Base-by-base conservation (phyloP, 805 yeast genomes). In the Ogataea methanolica region DNA sequence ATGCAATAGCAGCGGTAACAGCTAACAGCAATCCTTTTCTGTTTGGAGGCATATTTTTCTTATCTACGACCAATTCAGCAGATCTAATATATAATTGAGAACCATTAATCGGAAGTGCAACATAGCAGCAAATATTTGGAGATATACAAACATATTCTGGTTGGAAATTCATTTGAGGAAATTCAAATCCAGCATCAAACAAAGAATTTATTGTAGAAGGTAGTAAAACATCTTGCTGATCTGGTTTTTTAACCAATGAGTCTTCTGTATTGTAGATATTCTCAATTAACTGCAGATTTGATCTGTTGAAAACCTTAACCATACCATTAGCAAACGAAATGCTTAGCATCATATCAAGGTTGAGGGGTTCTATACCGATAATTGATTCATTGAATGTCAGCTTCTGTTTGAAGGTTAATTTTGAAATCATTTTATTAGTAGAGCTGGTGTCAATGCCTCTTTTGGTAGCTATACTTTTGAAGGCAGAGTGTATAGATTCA, bases 1-100 rank as follows among this genome's bases (percentile, higher is more conserved):
- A 71, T 0, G 95, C 88, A 43, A 88, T 65, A 0, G 80, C 83
- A 1, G 79, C 81, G 0, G 86, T 74, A 0, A 79, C 65, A 2
- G 73, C 55, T n/a, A 67, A 61, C 37, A 73, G 47, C 14, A 69
- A 67, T 3, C 71, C 71, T 33, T 56, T 58, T 39, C 45, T 58
- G 19, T 54, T 52, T 16, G 57, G 50, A 11, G 56, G 52, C 8
- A 44, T 39, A 21, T 56, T 53, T 4, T 44, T 44, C 16, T 54
- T 42, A 31, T 53, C 55, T 7, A 57, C 46, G 7, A 43, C 49
- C 7, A 61, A 49, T 38, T 55, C 54, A 4, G 58, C 56, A 37
- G 62, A 58, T 4, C 55, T 38, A 17, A 63, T 44, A 21, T 52
- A 46, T 12, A 70, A 48, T 33, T 56, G 26, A 8, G 57, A 41